Base-by-base conservation (phyloP, 768 basidiomycete species). In the Termitomyces sp. region DNA sequence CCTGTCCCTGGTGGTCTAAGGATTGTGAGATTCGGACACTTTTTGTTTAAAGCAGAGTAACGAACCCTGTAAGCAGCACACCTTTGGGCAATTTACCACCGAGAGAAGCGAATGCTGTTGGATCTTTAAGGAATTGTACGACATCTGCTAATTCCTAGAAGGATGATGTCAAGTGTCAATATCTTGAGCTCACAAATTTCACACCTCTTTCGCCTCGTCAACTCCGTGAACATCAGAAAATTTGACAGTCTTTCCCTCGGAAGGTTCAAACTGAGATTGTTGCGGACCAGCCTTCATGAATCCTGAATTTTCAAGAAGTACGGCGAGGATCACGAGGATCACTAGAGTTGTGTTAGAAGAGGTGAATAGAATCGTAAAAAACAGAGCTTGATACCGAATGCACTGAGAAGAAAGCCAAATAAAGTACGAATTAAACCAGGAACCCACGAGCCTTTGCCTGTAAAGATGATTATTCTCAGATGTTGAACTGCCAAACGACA, bases 211-310 rank as follows among this genome's bases (percentile, higher is more conserved):
- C 36, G 91, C 97, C 72, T 99, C 97, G 64, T 98, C 97, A 28
- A 96, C 90, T 32, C 97, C 97, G 62, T 98, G 95, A 5, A 99
- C 94, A 71, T 99, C 97, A 61, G 83, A 86, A 68, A 99, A 98
- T 65, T 83, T 94, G 71, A 95, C 88, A 1, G 84, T 78, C 65
- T 90, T 92, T 32, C 87, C 90, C 68, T 88, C 81, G 3, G 81
- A 73, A 7, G 92, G 89, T 64, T 94, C 88, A 66, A 94, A 98
- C 64, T 95, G 87, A 28, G 86, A 73, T 59, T 88, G 86, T 32
- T 84, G 83, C 41, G 88, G 87, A 3, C 89, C 93, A 5, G 90
- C 86, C 74, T 96, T 96, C 76, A 97, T 83, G 43, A 98, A 79
- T 3, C 95, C 95, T 26, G 92, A 89, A 70, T 93, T 95, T 72